Base-by-base conservation (phyloP, 345 rosid species). In the Eucalyptus paniculata region DNA sequence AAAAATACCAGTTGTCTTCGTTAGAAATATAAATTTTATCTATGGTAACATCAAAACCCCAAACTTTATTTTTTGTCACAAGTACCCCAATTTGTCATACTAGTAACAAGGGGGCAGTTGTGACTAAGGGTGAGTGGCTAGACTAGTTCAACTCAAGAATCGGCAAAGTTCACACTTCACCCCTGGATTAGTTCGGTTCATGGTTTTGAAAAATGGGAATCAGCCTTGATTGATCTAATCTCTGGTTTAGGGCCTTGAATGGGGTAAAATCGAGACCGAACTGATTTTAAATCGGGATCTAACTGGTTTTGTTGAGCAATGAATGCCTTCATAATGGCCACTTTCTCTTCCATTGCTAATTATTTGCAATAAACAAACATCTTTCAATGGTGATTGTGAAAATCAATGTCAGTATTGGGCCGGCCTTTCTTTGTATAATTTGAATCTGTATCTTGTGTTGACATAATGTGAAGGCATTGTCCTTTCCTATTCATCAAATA, bases 101-200 rank as follows among this genome's bases (percentile, higher is more conserved):
- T 53, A 53, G 26, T 21, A 53, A 53, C 58, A 53, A 53, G 11
- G 58, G 56, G 26, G 58, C 5, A 53, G 11, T 21, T 53, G 11
- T 21, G 58, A 53, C 58, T 53, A 21, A 8, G 58, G 58, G 58
- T 53, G 58, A 53, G 58, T 0, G 1, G 58, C 58, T 53, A 53
- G 58, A 53, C 58, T 0, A 53, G 58, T 53, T 53, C 58, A 21
- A 53, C 26, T 1, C 11, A 1, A 53, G 58, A 53, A 53, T 2
- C 0, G 2, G 58, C 58, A 21, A 53, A 53, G 58, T 53, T 53
- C 26, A 53, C 26, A 21, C 26, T 53, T 1, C 58, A 1, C 58
- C 58, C 10, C 0, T 1, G 5, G 26, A 53, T 53, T 0, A 21
- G 1, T 53, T 53, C 11, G 1, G 58, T 53, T 53, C 58, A 53